phyloP scores from a whole-genome alignment of 2,329 filamentous ascomycete species.

The Sarocladium brachiariae region DNA sequence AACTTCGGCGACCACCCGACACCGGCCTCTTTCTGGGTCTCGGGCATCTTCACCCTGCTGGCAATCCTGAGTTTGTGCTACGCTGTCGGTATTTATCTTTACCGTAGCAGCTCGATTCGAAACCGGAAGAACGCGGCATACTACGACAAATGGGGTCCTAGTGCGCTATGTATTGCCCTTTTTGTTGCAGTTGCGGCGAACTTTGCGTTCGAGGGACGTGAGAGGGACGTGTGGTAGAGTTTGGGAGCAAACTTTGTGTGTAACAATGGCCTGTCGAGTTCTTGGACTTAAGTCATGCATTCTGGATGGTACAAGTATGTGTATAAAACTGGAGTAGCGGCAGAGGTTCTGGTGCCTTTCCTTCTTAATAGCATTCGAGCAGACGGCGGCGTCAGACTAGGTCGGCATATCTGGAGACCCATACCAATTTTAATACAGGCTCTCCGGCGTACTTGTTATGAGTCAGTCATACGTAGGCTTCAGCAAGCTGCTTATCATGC shows the following conservation, averaged over 20 bases:
- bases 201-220: conserved; percentile 69
- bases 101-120: conserved; percentile 79
- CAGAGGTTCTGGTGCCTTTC: not conserved
- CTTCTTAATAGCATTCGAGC: not conserved
- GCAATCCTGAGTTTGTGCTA: conserved; percentile 76
- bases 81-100: conserved; percentile 76
- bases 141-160: conserved; percentile 85
- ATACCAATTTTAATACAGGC: too few species aligned
- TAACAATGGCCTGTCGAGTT: too few species aligned
- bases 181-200: conserved; percentile 70
- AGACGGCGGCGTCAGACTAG: not conserved
- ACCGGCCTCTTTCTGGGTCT: conserved; percentile 56
- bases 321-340: not conserved
- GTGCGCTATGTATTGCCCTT: conserved; percentile 64
- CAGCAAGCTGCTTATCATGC: too few species aligned
- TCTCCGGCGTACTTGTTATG: too few species aligned
- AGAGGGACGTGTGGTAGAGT: conserved; percentile 45
- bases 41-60: conserved; percentile 74
- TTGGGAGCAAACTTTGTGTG: too few species aligned
- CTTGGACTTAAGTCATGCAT: too few species aligned
- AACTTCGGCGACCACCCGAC: conserved; percentile 64
- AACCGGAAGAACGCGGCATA: conserved; percentile 79
- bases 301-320: not conserved
- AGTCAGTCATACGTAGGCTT: too few species aligned
- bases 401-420: not conserved